phyloP scores from a whole-genome alignment of 2,329 filamentous ascomycete species.

The Fusarium begoniae region DNA sequence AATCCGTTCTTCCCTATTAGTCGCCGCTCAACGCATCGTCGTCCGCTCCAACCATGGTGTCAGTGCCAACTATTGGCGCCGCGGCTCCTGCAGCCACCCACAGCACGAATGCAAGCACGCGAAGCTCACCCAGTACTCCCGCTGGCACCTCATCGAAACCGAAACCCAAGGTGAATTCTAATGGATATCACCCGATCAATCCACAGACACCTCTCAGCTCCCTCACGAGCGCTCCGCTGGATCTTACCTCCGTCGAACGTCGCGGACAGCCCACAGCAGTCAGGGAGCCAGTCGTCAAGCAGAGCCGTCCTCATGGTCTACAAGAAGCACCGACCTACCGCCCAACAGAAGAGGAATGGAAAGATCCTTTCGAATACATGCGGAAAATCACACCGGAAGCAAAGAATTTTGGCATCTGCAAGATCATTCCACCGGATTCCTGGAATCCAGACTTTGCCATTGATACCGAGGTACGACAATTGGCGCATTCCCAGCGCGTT shows the following conservation, averaged over 20 bases:
- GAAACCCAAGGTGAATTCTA: slow-evolving; percentile 64
- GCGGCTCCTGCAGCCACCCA: slow-evolving; percentile 48
- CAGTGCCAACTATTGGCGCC: slow-evolving; percentile 51
- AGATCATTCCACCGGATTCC: slow-evolving; percentile 90
- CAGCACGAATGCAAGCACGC: slow-evolving; percentile 60
- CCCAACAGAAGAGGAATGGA: slow-evolving; percentile 93
- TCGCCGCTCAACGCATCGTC: slow-evolving; percentile 3
- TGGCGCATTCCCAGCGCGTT: slow-evolving; percentile 14
- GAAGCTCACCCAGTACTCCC: slow-evolving; percentile 60
- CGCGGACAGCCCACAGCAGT: slow-evolving; percentile 82
- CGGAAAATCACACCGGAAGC: slow-evolving; percentile 90
- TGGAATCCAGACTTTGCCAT: slow-evolving; percentile 98
- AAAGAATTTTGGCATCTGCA: slow-evolving; percentile 88
- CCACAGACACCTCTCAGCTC: slow-evolving; percentile 63
- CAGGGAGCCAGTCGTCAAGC: slow-evolving; percentile 79
- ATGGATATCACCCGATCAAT: slow-evolving; percentile 62
- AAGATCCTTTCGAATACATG: slow-evolving; percentile 92
- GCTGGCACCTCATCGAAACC: slow-evolving; percentile 53
- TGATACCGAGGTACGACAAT: slow-evolving; percentile 81
- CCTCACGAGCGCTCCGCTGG: slow-evolving; percentile 71
- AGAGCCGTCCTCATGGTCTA: slow-evolving; percentile 82
- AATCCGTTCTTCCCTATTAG: slow-evolving; percentile 18
- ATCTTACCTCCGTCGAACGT: slow-evolving; percentile 90
- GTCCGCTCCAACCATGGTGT: slow-evolving; percentile 49
- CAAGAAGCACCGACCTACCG: slow-evolving; percentile 90